Evolutionary conservation across 108 stramenopile species (phyloP), one percentile per base, ranked within the genome.

Genomic region (Skeletonema menzelii): DNA sequence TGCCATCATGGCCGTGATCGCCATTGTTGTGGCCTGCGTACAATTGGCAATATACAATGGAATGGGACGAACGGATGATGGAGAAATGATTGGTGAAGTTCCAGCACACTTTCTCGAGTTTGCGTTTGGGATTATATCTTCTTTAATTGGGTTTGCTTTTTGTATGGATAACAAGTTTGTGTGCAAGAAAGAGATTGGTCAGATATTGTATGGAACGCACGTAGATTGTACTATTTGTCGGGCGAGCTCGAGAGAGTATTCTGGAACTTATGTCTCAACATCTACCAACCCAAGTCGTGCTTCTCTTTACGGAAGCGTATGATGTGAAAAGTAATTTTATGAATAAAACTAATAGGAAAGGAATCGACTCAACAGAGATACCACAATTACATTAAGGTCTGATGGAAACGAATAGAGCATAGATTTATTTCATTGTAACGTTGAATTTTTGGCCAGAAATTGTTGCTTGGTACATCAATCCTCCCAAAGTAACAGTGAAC

Each of bases 401-500:
- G 30, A 15, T 46, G 7, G 22, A 3, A 22, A 49, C 2, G 38
- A 40, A 3, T 15, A 40, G 38, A 40, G 38, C 38, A 40, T 2
- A 14, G 38, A 15, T 20, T 20, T 49, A 49, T 6, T 5, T 22
- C 47, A 49, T 49, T 24, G 3, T 59, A 27, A 69, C 30, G 37
- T 61, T 73, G 65, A 79, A 79, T 40, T 73, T 79, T 24, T 79
- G 78, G 19, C 78, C 78, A 19, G 17, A 13, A 66, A 79, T 34
- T 6, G 78, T 73, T 2, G 78, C 78, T 55, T 84, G 67, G 59
- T 84, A 84, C 83, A 84, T 84, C 0, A 84, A 49, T 31, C 83
- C 83, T 19, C 69, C 77, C 11, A 80, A 28, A 15, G 69, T 65
- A 0, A 75, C 27, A 20, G 83, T 80, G 42, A 84, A 84, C 5